phyloP scores from a whole-genome alignment of 139 green algal species.

The Deuterostichococcus epilithicus region DNA sequence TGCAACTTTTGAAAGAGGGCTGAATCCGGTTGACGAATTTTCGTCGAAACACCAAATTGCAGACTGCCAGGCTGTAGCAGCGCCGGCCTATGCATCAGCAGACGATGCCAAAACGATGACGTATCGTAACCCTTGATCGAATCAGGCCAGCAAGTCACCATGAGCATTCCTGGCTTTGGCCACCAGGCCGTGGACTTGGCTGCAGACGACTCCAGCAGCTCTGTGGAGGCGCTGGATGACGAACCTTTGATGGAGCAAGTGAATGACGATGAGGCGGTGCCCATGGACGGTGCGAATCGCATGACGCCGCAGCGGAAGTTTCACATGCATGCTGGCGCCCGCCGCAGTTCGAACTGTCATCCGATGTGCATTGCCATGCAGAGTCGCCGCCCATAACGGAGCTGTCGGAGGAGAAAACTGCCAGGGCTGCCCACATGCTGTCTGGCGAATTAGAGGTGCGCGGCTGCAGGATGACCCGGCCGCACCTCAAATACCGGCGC shows the following conservation, averaged over 20 bases:
- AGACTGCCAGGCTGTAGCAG: no score
- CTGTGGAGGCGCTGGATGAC: neutral
- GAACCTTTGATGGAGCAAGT: slow-evolving; percentile 21
- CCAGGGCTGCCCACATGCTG: neutral
- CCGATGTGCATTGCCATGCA: neutral
- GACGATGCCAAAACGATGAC: no score
- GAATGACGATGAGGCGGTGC: neutral
- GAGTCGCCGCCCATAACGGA: neutral
- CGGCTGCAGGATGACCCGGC: no score
- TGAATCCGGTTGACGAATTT: no score
- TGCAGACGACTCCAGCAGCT: slow-evolving; percentile 55
- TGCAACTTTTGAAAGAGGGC: no score
- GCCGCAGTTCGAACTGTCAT: neutral
- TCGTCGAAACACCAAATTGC: no score
- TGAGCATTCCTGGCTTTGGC: no score
- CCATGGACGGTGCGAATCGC: slow-evolving; percentile 12
- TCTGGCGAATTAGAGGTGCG: slow-evolving; percentile 3
- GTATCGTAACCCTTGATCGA: no score
- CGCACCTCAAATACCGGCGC: no score
- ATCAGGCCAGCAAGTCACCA: no score
- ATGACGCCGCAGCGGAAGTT: neutral
- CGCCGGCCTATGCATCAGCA: no score
- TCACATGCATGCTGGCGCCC: neutral
- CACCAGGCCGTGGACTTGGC: no score
- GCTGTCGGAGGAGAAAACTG: neutral